Evolutionary conservation across 257 asterid genomes (phyloP).

Genomic region (Mitragyna speciosa): DNA sequence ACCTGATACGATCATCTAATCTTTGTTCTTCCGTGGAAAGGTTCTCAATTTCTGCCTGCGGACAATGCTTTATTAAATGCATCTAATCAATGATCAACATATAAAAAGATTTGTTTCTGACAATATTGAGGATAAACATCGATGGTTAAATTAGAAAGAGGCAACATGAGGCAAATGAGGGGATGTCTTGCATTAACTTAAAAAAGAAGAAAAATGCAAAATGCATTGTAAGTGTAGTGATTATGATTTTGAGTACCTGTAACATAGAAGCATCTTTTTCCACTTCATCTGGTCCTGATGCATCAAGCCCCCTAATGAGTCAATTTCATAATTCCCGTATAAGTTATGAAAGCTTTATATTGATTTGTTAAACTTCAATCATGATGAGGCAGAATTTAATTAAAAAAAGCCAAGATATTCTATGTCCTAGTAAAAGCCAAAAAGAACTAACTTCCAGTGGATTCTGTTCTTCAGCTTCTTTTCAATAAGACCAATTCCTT

Average conservation of each 20-base stretch:
- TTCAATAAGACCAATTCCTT: constrained; percentile 94
- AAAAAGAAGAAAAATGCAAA: not conserved
- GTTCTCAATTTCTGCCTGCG: constrained; percentile 82
- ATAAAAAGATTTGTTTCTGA: constrained; percentile 6
- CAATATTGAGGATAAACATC: not conserved
- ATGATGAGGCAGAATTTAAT: not conserved
- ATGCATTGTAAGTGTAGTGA: not conserved
- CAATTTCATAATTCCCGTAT: constrained; percentile 9
- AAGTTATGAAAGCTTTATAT: constrained; percentile 7
- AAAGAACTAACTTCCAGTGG: constrained; percentile 48
- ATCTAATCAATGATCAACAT: constrained; percentile 18
- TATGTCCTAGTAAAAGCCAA: not conserved
- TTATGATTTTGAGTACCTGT: constrained; percentile 51
- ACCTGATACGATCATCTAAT: constrained; percentile 78
- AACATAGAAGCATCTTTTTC: constrained; percentile 69
- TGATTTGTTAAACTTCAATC: not conserved
- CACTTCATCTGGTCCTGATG: constrained; percentile 69
- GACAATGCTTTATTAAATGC: constrained; percentile 26
- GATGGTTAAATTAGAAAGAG: not conserved
- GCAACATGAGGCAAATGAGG: not conserved
- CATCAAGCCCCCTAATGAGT: constrained; percentile 57
- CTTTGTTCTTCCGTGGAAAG: constrained; percentile 71
- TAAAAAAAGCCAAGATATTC: not conserved
- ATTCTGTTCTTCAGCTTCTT: constrained; percentile 86
- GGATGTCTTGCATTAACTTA: not conserved